Conservation (phyloP, 305 asterid genomes). For the Solanum hybrid region DNA sequence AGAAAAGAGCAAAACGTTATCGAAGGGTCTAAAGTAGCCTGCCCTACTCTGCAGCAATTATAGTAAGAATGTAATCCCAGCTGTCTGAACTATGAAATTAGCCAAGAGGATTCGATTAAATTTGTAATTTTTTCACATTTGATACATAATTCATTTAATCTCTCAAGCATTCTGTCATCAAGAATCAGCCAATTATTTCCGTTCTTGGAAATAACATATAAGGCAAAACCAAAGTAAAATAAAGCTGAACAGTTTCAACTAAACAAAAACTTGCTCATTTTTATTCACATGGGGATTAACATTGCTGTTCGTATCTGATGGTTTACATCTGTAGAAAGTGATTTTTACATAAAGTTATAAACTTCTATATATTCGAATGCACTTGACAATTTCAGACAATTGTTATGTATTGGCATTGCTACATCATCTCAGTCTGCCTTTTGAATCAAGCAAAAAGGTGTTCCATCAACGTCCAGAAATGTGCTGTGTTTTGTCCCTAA, state of each 20-base stretch:
- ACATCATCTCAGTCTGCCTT: background rate
- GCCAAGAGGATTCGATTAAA: background rate
- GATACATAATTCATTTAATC: background rate
- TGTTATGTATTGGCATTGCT: background rate
- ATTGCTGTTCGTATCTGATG: background rate
- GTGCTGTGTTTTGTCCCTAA: conserved; percentile 5
- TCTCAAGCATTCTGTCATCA: background rate
- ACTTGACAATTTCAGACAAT: background rate
- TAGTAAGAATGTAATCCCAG: background rate
- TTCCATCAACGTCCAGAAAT: background rate
- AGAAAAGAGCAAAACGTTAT: background rate
- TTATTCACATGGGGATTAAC: background rate
- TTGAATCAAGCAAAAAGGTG: conserved; percentile 11
- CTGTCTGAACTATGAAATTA: background rate
- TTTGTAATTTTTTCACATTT: background rate
- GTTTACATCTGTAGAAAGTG: background rate
- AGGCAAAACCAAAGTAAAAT: background rate
- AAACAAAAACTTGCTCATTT: background rate
- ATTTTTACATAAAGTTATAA: conserved; percentile 2
- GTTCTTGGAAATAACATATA: background rate
- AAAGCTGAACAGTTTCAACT: background rate
- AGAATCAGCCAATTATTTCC: background rate
- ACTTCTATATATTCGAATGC: background rate
- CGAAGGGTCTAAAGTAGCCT: background rate
- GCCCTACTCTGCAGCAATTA: background rate